Conservation (phyloP, 1,139 yeast genomes). For the Kodamaea suecica region DNA sequence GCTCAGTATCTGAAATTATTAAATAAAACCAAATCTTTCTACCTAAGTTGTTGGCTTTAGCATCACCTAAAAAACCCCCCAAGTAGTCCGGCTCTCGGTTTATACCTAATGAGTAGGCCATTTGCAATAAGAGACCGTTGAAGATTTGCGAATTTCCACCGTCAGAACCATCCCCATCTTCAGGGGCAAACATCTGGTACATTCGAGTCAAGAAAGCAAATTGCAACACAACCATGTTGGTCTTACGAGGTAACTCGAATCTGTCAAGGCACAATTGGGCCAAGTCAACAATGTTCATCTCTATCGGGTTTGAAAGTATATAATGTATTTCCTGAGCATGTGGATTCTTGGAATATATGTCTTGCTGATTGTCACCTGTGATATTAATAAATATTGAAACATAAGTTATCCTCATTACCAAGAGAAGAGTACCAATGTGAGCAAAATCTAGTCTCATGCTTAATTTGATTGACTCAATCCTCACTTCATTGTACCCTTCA, state of each 20-base stretch:
- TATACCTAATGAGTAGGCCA: conserved; percentile 46
- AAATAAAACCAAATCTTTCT: conserved; percentile 36
- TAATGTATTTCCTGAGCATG: conserved; percentile 32
- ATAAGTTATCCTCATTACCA: conserved; percentile 41
- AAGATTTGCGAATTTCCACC: conserved; percentile 42
- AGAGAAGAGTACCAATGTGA: conserved; percentile 38
- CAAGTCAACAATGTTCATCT: conserved; percentile 39
- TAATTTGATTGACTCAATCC: conserved; percentile 21
- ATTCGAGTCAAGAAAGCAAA: conserved; percentile 37
- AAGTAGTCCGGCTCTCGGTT: conserved; percentile 41
- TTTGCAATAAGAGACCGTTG: conserved; percentile 38
- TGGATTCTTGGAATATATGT: conserved; percentile 15
- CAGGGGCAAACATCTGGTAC: conserved; percentile 46
- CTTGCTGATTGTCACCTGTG: conserved; percentile 25
- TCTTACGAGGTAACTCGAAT: conserved; percentile 46
- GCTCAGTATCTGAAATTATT: conserved; percentile 35
- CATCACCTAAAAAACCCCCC: conserved; percentile 21
- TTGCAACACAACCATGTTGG: conserved; percentile 50
- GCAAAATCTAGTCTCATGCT: conserved; percentile 47
- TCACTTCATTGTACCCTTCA: conserved; percentile 12
- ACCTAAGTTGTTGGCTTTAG: conserved; percentile 27
- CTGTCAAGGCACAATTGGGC: conserved; percentile 55
- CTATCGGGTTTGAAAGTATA: conserved; percentile 47
- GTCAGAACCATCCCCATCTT: conserved; percentile 50
- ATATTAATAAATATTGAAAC: conserved; percentile 35